Conservation (phyloP, 257 asterid species). For the Orobanche coerulescens region DNA sequence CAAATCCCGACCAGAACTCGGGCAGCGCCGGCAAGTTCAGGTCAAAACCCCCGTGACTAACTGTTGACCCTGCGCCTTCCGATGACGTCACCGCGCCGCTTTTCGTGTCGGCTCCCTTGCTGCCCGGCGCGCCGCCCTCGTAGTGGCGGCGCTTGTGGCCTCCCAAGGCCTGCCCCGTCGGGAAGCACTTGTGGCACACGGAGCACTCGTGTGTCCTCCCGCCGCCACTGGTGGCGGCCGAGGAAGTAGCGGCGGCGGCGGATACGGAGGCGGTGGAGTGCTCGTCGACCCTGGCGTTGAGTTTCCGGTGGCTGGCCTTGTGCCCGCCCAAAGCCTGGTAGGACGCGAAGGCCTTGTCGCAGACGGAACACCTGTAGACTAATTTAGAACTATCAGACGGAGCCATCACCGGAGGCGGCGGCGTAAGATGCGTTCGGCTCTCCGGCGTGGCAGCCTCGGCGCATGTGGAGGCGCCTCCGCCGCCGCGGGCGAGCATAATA, state of each 20-base stretch:
- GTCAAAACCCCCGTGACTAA: conserved; percentile 38
- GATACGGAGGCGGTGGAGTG: conserved; percentile 30
- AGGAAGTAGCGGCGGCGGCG: conserved; percentile 21
- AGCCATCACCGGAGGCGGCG: conserved; percentile 1
- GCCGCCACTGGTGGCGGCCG: conserved; percentile 17
- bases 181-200: conserved; percentile 58
- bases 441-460: background rate
- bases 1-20: conserved; percentile 31
- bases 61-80: conserved; percentile 37
- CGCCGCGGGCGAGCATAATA: conserved; percentile 55
- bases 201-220: conserved; percentile 59
- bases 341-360: conserved; percentile 45
- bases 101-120: conserved; percentile 1
- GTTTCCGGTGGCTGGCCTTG: conserved; percentile 68
- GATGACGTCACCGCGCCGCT: conserved; percentile 32
- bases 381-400: conserved; percentile 11
- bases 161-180: conserved; percentile 58
- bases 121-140: conserved; percentile 31
- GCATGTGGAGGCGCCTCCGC: conserved; percentile 20
- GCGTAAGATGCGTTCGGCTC: conserved; percentile 11
- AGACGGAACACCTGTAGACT: conserved; percentile 47
- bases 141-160: conserved; percentile 77
- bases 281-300: conserved; percentile 23
- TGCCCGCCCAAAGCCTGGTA: conserved; percentile 72
- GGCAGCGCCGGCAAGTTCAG: conserved; percentile 45